Conservation (phyloP, 805 yeast species). For the Nakazawaea sp. region DNA sequence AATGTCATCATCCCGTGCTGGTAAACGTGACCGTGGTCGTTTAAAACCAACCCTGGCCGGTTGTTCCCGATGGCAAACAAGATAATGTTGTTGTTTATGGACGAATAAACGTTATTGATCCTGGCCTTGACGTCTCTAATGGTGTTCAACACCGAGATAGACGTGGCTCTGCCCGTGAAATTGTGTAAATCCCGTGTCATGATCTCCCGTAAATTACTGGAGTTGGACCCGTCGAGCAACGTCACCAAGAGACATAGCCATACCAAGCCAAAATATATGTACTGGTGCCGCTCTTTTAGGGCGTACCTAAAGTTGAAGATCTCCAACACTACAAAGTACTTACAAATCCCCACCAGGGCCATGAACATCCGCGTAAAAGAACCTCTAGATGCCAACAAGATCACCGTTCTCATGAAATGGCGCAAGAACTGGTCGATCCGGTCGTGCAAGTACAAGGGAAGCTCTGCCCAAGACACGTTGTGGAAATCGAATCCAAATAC, state of each 20-base stretch:
- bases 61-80: slow-evolving; percentile 9
- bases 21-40: too few species aligned
- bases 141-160: neutral
- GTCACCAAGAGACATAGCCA: neutral
- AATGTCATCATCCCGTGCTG: neutral
- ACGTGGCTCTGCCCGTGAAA: neutral
- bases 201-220: slow-evolving; percentile 1
- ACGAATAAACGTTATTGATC: neutral
- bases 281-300: neutral
- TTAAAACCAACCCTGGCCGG: slow-evolving; percentile 1
- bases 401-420: neutral
- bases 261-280: neutral
- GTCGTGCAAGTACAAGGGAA: slow-evolving; percentile 5
- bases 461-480: slow-evolving; percentile 7
- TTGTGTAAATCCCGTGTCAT: slow-evolving; percentile 1
- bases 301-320: slow-evolving; percentile 1
- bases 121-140: neutral
- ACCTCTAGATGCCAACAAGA: slow-evolving; percentile 1
- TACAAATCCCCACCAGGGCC: neutral
- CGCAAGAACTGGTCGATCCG: neutral
- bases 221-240: neutral
- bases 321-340: neutral
- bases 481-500: slow-evolving; percentile 10
- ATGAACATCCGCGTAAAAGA: slow-evolving; percentile 5
- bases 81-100: neutral